phyloP scores from a whole-genome alignment of 352 stramenopile genomes.

The Paralagenidium karlingii region DNA sequence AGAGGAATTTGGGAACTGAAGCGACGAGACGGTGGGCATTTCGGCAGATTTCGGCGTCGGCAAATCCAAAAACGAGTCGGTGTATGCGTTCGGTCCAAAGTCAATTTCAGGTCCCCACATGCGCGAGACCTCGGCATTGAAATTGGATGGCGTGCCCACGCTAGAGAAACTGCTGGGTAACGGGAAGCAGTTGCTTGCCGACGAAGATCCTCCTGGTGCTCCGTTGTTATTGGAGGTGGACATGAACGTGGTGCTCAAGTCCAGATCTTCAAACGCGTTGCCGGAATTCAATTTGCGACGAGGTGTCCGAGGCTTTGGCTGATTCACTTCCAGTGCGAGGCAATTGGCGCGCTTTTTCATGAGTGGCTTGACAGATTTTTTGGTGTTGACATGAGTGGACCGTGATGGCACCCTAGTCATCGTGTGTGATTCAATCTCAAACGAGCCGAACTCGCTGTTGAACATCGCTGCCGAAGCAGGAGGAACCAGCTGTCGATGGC shows the following conservation, averaged over 20 bases:
- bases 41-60: slow-evolving; percentile 45
- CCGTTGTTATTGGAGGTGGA: too few relatives aligned
- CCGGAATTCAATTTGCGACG: slow-evolving; percentile 50
- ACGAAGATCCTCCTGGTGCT: too few relatives aligned
- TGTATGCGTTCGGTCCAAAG: slow-evolving; percentile 28
- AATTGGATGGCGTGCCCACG: slow-evolving; percentile 59
- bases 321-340: slow-evolving; percentile 33
- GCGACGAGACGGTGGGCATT: slow-evolving; percentile 11
- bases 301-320: slow-evolving; percentile 50
- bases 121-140: slow-evolving; percentile 24
- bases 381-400: slow-evolving; percentile 5
- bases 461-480: too few relatives aligned
- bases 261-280: slow-evolving; percentile 43
- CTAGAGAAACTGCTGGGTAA: slow-evolving; percentile 25
- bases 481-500: too few relatives aligned
- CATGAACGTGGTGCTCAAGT: slow-evolving; percentile 14
- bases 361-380: slow-evolving; percentile 28
- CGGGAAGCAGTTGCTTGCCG: too few relatives aligned
- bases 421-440: slow-evolving; percentile 56
- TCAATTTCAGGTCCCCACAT: slow-evolving; percentile 59
- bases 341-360: slow-evolving; percentile 56
- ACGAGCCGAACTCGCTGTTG: slow-evolving; percentile 45
- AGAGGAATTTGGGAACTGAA: too few relatives aligned
- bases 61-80: slow-evolving; percentile 64
- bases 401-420: slow-evolving; percentile 34